These are phyloP conservation scores for Epichloe hybrida DNA, from an alignment of 2,329 filamentous ascomycete species.

Conservation along the genomic window DNA sequence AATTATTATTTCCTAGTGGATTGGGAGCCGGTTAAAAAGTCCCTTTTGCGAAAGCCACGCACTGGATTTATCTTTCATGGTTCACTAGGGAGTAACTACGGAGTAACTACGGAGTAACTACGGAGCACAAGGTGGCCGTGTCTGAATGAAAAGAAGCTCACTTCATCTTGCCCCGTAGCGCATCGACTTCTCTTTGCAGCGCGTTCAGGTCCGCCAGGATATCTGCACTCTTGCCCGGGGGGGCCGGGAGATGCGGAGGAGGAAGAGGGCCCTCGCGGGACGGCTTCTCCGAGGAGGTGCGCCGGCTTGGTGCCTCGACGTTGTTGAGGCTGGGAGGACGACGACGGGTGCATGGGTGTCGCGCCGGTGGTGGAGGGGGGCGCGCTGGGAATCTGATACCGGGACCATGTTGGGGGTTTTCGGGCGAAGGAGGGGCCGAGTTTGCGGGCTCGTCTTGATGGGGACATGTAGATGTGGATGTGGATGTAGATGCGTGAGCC, in stretches of 20 bases:
- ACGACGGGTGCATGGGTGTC: slow-evolving; percentile 24
- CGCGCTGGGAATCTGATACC: slow-evolving; percentile 16
- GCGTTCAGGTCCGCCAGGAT: slow-evolving; percentile 61
- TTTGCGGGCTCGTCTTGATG: no score
- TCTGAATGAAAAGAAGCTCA: no score
- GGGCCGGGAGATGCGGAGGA: slow-evolving; percentile 15
- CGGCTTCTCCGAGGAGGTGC: slow-evolving; percentile 16
- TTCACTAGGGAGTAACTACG: no score
- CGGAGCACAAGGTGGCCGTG: no score
- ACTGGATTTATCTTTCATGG: no score
- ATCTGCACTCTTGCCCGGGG: slow-evolving; percentile 30
- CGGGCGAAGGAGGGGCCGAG: neutral
- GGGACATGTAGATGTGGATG: neutral
- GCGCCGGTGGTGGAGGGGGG: no score
- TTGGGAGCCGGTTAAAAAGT: no score
- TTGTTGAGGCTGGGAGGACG: slow-evolving; percentile 27
- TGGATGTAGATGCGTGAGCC: slow-evolving; percentile 6
- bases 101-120: no score
- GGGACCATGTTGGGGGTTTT: slow-evolving; percentile 6
- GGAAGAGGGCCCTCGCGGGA: slow-evolving; percentile 10
- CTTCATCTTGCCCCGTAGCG: slow-evolving; percentile 27
- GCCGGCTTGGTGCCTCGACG: slow-evolving; percentile 22
- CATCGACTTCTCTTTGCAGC: slow-evolving; percentile 65
- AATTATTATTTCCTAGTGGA: no score
- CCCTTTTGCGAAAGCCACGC: no score